Percentiles rank a stretch among this genome's conserved stretches.
Conservation (phyloP, 139 green algal genomes). For the Asterochloris sp. region DNA sequence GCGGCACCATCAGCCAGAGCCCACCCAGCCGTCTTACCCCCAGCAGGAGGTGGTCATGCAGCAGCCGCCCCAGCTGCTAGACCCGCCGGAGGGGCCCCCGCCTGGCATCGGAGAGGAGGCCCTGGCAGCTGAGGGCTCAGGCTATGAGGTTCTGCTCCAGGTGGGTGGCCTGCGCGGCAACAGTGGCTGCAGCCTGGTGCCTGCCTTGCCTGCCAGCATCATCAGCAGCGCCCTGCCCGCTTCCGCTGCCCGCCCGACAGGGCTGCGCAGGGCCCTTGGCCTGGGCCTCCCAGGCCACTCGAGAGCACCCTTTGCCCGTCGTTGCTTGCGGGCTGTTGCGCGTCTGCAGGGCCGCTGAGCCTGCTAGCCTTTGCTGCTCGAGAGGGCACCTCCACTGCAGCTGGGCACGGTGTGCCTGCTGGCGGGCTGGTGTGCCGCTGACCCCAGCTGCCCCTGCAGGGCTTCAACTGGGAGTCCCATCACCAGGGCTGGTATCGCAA, state of each 20-base stretch:
- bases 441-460: slow-evolving; percentile 1
- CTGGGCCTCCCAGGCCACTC: background rate
- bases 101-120: slow-evolving; percentile 2
- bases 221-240: background rate
- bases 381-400: background rate
- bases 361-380: background rate
- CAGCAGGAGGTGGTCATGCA: background rate
- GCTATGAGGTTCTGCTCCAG: slow-evolving; percentile 3
- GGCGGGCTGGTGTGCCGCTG: background rate
- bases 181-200: too few species aligned
- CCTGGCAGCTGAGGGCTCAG: background rate
- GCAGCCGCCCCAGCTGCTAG: background rate
- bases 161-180: background rate
- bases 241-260: background rate
- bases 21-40: too few species aligned
- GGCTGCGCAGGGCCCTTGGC: background rate
- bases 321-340: background rate
- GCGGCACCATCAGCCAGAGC: too few species aligned
- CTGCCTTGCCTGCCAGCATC: background rate
- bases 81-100: background rate
- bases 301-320: background rate
- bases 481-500: background rate
- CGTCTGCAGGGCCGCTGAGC: background rate
- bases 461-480: slow-evolving; percentile 26
- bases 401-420: background rate